Evolutionary conservation across 345 rosid genomes (phyloP), one percentile per base, ranked within the genome.

Genomic region (Atalantia buxifolia): DNA sequence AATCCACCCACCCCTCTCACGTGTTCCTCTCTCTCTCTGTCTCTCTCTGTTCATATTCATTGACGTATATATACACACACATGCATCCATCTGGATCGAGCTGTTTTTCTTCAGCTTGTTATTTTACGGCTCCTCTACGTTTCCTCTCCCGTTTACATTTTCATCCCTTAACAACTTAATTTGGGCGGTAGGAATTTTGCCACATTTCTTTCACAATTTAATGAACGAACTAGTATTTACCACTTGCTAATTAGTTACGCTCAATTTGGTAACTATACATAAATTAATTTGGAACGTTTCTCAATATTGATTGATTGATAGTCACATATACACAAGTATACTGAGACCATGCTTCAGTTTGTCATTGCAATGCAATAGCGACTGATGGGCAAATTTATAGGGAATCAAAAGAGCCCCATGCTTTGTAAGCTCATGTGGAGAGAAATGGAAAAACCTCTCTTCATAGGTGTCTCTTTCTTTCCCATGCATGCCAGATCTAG

Each of bases 1-100:
- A 86, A 83, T 86, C 80, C 63, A 69, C 76, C 76, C 84, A 66
- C 77, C 79, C 65, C 62, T 24, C 64, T 56, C 78, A 77, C 82
- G 74, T 61, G 82, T 66, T 74, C 67, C 57, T 79, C 36, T 73
- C 77, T 61, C n/a, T 67, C 73, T 73, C 48, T 27, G 36, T 35
- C 59, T 55, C 57, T 42, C 66, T 53, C 16, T 79, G 40, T 38
- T 71, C 76, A 65, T 62, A 10, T 25, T 59, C 59, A 71, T 53
- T 45, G 27, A 69, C 50, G 5, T 50, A 5, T 19, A 9, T 14
- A 30, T 63, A 35, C 7, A 18, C 4, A 33, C 1, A 9, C 22
- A 65, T 61, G n/a, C 64, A 36, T 69, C 48, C 61, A 65, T 65
- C 79, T 81, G 50, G 64, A 59, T 48, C 60, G 4, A 72, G 19